These are phyloP conservation scores for Cenchrus americanus DNA, from an alignment of 176 grass and related monocot species.

Conservation along the genomic window DNA sequence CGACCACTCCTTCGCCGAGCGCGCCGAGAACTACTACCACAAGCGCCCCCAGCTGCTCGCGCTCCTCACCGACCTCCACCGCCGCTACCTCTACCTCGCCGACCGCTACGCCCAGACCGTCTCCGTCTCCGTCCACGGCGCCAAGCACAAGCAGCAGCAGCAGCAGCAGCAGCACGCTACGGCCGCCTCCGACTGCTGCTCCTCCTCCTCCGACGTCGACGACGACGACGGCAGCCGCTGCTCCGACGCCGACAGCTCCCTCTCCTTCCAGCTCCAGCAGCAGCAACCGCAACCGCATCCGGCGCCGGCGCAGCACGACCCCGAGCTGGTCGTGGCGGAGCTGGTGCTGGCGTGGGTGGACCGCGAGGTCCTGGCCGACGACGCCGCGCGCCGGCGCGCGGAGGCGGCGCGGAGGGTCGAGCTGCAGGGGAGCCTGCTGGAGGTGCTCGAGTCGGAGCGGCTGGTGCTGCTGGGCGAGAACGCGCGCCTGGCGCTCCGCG, in stretches of 20 bases:
- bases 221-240: slow-evolving; percentile 54
- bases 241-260: slow-evolving; percentile 82
- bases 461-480: slow-evolving; percentile 95
- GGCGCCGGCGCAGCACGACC: too few relatives aligned
- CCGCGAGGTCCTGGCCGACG: slow-evolving; percentile 62
- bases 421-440: slow-evolving; percentile 87
- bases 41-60: slow-evolving; percentile 81
- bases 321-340: slow-evolving; percentile 58
- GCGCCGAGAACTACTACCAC: slow-evolving; percentile 87
- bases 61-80: slow-evolving; percentile 83
- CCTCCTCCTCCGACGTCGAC: slow-evolving; percentile 22
- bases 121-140: too few relatives aligned
- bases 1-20: slow-evolving; percentile 64
- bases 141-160: not conserved
- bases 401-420: slow-evolving; percentile 77
- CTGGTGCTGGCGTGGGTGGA: slow-evolving; percentile 63
- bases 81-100: slow-evolving; percentile 94
- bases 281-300: too few relatives aligned
- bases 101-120: slow-evolving; percentile 85
- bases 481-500: slow-evolving; percentile 69
- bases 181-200: slow-evolving; percentile 39
- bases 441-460: slow-evolving; percentile 92
- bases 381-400: slow-evolving; percentile 38
- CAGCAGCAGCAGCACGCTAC: too few relatives aligned
- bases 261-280: slow-evolving; percentile 64